Conservation (phyloP, 805 yeast genomes). For the Candida boleticola region DNA sequence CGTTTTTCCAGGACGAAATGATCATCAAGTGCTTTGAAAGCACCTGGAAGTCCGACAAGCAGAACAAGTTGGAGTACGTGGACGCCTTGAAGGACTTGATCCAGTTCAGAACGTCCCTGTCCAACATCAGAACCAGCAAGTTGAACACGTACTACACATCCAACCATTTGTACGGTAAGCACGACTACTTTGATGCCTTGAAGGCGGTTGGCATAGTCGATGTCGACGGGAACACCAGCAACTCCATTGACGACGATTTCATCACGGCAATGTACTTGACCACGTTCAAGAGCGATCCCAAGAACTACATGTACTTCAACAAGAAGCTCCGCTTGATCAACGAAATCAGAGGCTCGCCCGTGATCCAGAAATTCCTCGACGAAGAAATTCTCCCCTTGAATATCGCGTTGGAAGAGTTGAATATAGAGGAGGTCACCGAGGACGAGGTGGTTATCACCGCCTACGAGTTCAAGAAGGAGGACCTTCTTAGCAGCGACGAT, state of each 20-base stretch:
- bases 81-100: conserved; percentile 31
- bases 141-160: conserved; percentile 27
- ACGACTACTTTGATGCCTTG: conserved; percentile 33
- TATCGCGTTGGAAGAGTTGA: conserved; percentile 34
- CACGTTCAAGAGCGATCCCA: conserved; percentile 28
- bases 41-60: conserved; percentile 31
- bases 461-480: conserved; percentile 61
- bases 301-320: conserved; percentile 36
- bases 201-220: conserved; percentile 28
- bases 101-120: conserved; percentile 12
- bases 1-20: conserved; percentile 38
- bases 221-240: neutral
- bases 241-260: conserved; percentile 29
- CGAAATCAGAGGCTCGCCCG: conserved; percentile 20
- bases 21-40: conserved; percentile 40
- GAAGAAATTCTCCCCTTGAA: conserved; percentile 32
- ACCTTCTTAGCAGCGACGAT: conserved; percentile 36
- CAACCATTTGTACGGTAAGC: conserved; percentile 18
- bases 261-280: conserved; percentile 34
- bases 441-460: conserved; percentile 74
- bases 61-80: conserved; percentile 33
- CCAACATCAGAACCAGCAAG: conserved; percentile 15
- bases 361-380: conserved; percentile 21
- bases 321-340: conserved; percentile 26
- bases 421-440: conserved; percentile 43